These are phyloP conservation scores for Sugiyamaella paludigena DNA, from an alignment of 1,139 yeast genomes.

Conservation along the genomic window DNA sequence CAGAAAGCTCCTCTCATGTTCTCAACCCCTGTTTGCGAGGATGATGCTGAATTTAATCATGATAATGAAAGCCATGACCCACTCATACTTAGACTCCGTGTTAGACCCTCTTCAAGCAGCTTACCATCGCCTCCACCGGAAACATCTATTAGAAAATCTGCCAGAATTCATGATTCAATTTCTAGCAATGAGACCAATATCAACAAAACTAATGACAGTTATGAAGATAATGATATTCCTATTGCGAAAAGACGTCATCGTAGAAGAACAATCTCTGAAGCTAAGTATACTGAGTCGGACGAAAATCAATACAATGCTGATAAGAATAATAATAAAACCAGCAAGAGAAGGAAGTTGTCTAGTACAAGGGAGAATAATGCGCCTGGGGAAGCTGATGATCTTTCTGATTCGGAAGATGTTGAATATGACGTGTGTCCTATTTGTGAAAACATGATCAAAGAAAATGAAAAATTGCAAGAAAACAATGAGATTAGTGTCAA, in stretches of 20 bases:
- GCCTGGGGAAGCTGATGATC: background rate
- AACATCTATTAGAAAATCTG: constrained; percentile 1
- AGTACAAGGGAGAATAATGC: no score
- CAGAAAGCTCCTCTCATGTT: no score
- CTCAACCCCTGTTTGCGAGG: no score
- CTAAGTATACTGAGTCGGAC: background rate
- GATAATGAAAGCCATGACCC: no score
- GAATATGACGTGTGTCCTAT: background rate
- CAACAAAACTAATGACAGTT: constrained; percentile 13
- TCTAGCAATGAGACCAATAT: background rate
- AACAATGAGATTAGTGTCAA: background rate
- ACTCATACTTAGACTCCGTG: no score
- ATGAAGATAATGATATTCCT: constrained; percentile 23
- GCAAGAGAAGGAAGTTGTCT: no score
- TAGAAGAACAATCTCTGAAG: background rate
- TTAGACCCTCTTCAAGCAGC: background rate
- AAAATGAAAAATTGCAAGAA: background rate
- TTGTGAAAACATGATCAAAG: background rate
- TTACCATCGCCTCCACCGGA: constrained; percentile 19
- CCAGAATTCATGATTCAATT: background rate
- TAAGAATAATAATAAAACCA: constrained; percentile 34
- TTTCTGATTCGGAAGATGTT: background rate
- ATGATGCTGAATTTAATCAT: no score
- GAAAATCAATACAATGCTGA: constrained; percentile 45
- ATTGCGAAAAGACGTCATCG: constrained; percentile 41